Evolutionary conservation across 2,329 filamentous ascomycete species (phyloP), one percentile per base, ranked within the genome.

Genomic region (Alternaria tenuissima): DNA sequence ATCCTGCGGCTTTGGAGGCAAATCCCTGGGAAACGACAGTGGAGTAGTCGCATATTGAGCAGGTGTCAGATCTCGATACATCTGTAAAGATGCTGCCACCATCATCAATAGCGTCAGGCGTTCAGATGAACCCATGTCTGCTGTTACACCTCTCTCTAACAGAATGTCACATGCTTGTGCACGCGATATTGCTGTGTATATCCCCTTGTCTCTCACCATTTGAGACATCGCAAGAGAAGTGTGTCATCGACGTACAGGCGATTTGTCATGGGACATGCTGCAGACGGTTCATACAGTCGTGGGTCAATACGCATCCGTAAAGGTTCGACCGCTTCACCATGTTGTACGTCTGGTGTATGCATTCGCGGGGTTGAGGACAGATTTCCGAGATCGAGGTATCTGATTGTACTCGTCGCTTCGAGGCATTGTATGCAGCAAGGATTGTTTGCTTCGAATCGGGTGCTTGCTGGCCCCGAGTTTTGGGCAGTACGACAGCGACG

Each of bases 391-490:
- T 47, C 41, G 39, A 52, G 1, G 2, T 34, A 32, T 14, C 9
- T 18, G 28, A 32, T 32, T n/a, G 30, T 14, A 7, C 38, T 41
- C 32, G 30, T 26, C 42, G 42, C 47, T 32, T 53, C 47, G 48
- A 41, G 53, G 30, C 41, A 55, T 55, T 34, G 44, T 36, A 43
- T 46, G 48, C 52, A 44, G 32, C 48, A 41, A 26, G 20, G 47
- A 30, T 22, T 39, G n/a, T 62, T 34, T 51, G 57, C 39, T 61
- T 53, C 43, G 22, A 46, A 42, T 34, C 59, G 62, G 56, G 53
- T 59, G 28, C 26, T 22, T 38, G 52, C 49, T 38, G 32, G 32
- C 39, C 51, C 44, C 41, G 43, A 49, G 43, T 20, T 42, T 28
- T 44, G 16, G 8, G 52, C 26, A 24, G 55, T 59, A 32, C 26